Conservation (phyloP, 106 monocot genomes). For the Allium sativum region DNA sequence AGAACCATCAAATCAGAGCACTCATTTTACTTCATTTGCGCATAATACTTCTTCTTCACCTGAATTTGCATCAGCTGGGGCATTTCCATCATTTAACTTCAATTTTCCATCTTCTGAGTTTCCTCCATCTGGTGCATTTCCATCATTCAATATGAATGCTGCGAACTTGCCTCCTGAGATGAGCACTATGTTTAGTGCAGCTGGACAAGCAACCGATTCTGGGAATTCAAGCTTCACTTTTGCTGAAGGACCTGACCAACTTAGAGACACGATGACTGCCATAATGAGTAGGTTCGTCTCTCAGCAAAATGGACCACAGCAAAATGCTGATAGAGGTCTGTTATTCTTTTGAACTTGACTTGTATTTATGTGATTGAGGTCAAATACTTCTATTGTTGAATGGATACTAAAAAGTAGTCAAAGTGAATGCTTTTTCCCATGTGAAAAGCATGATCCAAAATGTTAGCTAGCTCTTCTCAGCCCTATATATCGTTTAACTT, state of each 20-base stretch:
- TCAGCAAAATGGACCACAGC: constrained; percentile 18
- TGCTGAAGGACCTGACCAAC: constrained; percentile 13
- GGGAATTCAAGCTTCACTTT: constrained; percentile 11
- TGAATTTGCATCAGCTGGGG: neutral
- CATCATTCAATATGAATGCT: too few species aligned
- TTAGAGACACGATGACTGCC: constrained; percentile 25
- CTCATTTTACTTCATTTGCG: constrained; percentile 1
- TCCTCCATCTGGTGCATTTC: neutral
- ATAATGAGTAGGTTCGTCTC: constrained; percentile 22
- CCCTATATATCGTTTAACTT: too few species aligned
- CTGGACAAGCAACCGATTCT: constrained; percentile 5
- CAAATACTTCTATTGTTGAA: neutral
- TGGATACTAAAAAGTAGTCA: neutral
- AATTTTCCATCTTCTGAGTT: neutral
- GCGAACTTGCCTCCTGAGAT: constrained; percentile 8
- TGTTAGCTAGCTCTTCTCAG: too few species aligned
- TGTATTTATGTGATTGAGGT: neutral
- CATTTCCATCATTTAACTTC: neutral
- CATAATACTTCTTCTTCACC: neutral
- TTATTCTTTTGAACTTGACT: neutral
- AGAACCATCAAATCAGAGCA: constrained; percentile 1
- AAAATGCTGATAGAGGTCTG: constrained; percentile 5
- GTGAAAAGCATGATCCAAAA: neutral
- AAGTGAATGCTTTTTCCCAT: neutral
- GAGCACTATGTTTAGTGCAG: constrained; percentile 10